Evolutionary conservation across 352 stramenopile genomes (phyloP).

Genomic region (Phytophthora meadii): DNA sequence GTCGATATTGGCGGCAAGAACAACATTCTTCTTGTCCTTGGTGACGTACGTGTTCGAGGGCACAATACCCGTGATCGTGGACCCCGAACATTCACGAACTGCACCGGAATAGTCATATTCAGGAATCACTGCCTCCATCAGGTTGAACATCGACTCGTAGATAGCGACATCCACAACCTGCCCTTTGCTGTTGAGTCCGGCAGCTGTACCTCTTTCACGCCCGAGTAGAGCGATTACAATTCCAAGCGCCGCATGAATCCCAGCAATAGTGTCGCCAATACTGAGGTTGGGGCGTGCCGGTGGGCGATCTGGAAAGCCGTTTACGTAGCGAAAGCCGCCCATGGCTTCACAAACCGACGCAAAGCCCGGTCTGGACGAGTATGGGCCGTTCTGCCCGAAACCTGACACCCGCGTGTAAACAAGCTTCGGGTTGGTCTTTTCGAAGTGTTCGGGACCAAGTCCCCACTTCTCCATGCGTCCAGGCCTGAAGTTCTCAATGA

Average conservation of each 20-base stretch:
- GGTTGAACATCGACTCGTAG: slow-evolving; percentile 89
- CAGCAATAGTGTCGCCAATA: slow-evolving; percentile 84
- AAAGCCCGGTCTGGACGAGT: slow-evolving; percentile 80
- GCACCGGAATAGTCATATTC: slow-evolving; percentile 86
- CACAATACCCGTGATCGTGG: slow-evolving; percentile 89
- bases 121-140: slow-evolving; percentile 86
- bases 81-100: slow-evolving; percentile 85
- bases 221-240: slow-evolving; percentile 85
- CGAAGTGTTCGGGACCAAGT: slow-evolving; percentile 78
- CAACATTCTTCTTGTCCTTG: slow-evolving; percentile 84
- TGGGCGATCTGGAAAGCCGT: slow-evolving; percentile 83
- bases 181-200: slow-evolving; percentile 36
- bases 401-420: slow-evolving; percentile 88
- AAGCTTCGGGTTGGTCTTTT: slow-evolving; percentile 77
- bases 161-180: slow-evolving; percentile 89
- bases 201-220: slow-evolving; percentile 51
- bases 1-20: slow-evolving; percentile 88
- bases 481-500: slow-evolving; percentile 91
- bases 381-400: slow-evolving; percentile 86
- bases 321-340: slow-evolving; percentile 88
- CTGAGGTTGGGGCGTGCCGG: slow-evolving; percentile 85
- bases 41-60: slow-evolving; percentile 89
- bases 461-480: slow-evolving; percentile 90
- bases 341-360: slow-evolving; percentile 89
- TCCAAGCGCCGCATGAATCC: slow-evolving; percentile 82